Evolutionary conservation across 2,329 filamentous ascomycete genomes (phyloP), one percentile per base, ranked within the genome.

Genomic region (Ophiosphaerella narmari): DNA sequence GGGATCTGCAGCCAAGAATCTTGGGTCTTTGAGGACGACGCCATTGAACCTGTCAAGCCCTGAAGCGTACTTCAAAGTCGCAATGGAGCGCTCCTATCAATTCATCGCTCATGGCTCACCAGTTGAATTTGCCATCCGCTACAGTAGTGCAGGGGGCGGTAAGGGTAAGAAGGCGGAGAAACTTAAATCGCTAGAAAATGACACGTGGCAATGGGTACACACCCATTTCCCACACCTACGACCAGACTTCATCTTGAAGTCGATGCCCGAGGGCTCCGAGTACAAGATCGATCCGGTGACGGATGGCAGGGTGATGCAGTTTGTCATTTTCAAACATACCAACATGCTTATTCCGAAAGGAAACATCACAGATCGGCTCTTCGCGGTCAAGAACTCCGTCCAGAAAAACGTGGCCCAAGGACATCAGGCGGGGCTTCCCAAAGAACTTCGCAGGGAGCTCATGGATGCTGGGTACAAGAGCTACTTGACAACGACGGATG

Each of bases 181-280:
- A 16, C 23, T 44, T n/a, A 9, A n/a, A 36, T 32, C 37, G 35
- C 37, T 2, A 43, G 34, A 1, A 43, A 48, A 6, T 12, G 42
- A 49, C 11, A 24, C 23, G 1, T 65, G 60, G 58, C 55, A 48
- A 9, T 69, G 63, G 59, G 43, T 63, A 36, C 60, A 65, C 26
- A 16, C 50, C 8, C 58, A 63, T 37, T 71, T 65, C 26, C 66
- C 68, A 2, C 67, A 71, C 35, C 24, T 71, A 24, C 59, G 65
- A 18, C 66, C 67, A 1, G 67, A 71, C 43, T 63, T 70, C 23
- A 66, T 71, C 7, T 24, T 64, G 26, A 66, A 63, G 39, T 50
- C 44, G 16, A 70, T 72, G 68, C 68, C 67, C 0, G 31, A 56
- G 33, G 58, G 55, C 9, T 59, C 66, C 0, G 16, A 13, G 2